Conservation (phyloP, 371 early-diverging fungal species). For the Neoconidiobolus thromboides region DNA sequence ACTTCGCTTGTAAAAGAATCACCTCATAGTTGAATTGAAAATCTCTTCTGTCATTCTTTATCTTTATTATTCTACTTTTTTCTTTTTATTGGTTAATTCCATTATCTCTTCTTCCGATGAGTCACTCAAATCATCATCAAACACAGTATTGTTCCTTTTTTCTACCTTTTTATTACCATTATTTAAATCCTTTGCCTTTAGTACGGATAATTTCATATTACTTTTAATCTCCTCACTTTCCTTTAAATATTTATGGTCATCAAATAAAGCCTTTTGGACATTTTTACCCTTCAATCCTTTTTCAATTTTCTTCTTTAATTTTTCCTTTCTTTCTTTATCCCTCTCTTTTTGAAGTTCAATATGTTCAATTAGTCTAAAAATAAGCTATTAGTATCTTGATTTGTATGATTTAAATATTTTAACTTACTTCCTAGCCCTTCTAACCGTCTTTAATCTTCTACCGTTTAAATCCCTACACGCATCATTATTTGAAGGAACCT, state of each 20-base stretch:
- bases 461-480: constrained; percentile 87
- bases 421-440: constrained; percentile 65
- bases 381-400: neutral
- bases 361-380: constrained; percentile 52
- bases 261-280: constrained; percentile 49
- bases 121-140: neutral
- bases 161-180: neutral
- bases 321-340: constrained; percentile 40
- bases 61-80: too few species aligned
- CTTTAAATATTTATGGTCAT: constrained; percentile 56
- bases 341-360: constrained; percentile 49
- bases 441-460: constrained; percentile 67
- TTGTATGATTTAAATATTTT: neutral
- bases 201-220: constrained; percentile 45
- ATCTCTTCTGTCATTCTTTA: too few species aligned
- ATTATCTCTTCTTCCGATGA: neutral
- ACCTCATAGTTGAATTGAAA: too few species aligned
- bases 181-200: neutral
- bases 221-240: constrained; percentile 54
- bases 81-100: neutral
- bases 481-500: constrained; percentile 81
- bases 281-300: constrained; percentile 38
- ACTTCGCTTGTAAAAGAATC: too few species aligned
- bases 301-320: constrained; percentile 61
- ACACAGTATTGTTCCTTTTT: neutral